These are phyloP conservation scores for Talaromyces marneffei DNA, from an alignment of 2,329 filamentous ascomycete species.

Conservation along the genomic window DNA sequence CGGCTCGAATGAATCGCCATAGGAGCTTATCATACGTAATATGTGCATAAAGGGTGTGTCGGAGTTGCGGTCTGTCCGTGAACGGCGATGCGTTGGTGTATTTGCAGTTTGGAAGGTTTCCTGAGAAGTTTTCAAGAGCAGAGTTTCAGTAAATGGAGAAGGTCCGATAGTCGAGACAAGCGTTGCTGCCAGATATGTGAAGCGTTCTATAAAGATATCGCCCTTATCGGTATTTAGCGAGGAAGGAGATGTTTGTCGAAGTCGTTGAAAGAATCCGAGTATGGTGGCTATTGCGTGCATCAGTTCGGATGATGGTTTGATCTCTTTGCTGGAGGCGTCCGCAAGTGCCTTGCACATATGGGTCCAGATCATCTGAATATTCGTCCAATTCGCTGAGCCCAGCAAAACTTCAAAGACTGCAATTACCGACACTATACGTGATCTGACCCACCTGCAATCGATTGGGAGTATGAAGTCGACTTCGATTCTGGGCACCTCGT, in stretches of 20 bases:
- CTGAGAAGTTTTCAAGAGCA: conserved; percentile 49
- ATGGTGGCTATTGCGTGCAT: conserved; percentile 70
- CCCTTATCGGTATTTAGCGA: conserved; percentile 28
- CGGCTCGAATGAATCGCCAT: conserved; percentile 17
- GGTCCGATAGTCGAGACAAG: conserved; percentile 48
- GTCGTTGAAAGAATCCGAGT: conserved; percentile 60
- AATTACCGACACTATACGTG: conserved; percentile 63
- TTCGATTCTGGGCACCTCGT: conserved; percentile 53
- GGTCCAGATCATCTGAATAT: conserved; percentile 55
- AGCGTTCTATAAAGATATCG: conserved; percentile 43
- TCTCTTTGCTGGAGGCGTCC: conserved; percentile 68
- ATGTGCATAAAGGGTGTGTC: conserved; percentile 37
- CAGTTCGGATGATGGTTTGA: conserved; percentile 80
- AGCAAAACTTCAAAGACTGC: conserved; percentile 52
- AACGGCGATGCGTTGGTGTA: conserved; percentile 31
- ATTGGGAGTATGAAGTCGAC: conserved; percentile 75
- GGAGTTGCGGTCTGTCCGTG: conserved; percentile 23
- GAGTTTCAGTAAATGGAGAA: conserved; percentile 47
- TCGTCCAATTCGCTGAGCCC: conserved; percentile 44
- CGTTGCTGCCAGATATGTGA: conserved; percentile 47
- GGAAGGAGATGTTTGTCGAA: conserved; percentile 58
- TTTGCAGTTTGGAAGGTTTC: conserved; percentile 46
- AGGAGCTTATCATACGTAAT: conserved; percentile 29
- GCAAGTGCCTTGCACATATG: conserved; percentile 58
- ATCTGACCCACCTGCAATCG: conserved; percentile 81